Conservation (phyloP, 345 rosid genomes). For the Salix koriyanagi region DNA sequence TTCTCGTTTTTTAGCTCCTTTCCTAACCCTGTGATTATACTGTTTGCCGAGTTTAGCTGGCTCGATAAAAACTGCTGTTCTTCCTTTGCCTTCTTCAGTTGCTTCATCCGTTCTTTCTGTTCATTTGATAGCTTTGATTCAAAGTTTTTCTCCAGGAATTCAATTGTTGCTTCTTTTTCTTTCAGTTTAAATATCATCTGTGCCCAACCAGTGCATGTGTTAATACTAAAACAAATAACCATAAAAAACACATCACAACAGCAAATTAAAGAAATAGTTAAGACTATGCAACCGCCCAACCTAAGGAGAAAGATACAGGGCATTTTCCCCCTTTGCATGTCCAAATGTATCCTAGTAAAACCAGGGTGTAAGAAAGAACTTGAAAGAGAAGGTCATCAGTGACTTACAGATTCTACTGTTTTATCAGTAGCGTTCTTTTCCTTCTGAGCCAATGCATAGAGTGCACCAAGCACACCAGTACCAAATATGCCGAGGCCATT, state of each 20-base stretch:
- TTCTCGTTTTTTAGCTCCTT: constrained; percentile 69
- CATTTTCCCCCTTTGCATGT: constrained; percentile 5
- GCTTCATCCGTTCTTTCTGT: constrained; percentile 50
- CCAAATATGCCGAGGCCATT: constrained; percentile 78
- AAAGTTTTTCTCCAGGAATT: constrained; percentile 51
- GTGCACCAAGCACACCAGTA: constrained; percentile 73
- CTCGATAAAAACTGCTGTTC: constrained; percentile 48
- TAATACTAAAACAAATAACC: neutral
- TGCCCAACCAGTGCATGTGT: constrained; percentile 17
- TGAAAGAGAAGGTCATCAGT: constrained; percentile 7
- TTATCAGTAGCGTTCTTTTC: constrained; percentile 51
- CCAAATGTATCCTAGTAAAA: constrained; percentile 9
- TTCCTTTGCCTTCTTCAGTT: constrained; percentile 50
- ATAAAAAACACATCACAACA: neutral
- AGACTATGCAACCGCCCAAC: neutral
- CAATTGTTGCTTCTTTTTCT: constrained; percentile 60
- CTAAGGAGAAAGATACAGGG: neutral
- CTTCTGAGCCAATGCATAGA: constrained; percentile 66
- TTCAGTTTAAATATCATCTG: constrained; percentile 65
- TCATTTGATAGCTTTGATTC: constrained; percentile 55
- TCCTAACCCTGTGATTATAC: constrained; percentile 53
- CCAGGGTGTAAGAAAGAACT: neutral
- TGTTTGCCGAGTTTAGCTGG: constrained; percentile 63
- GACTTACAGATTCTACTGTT: constrained; percentile 66
- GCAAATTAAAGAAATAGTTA: constrained; percentile 1